Conservation (phyloP, 345 rosid genomes). For the Lagerstroemia speciosa region DNA sequence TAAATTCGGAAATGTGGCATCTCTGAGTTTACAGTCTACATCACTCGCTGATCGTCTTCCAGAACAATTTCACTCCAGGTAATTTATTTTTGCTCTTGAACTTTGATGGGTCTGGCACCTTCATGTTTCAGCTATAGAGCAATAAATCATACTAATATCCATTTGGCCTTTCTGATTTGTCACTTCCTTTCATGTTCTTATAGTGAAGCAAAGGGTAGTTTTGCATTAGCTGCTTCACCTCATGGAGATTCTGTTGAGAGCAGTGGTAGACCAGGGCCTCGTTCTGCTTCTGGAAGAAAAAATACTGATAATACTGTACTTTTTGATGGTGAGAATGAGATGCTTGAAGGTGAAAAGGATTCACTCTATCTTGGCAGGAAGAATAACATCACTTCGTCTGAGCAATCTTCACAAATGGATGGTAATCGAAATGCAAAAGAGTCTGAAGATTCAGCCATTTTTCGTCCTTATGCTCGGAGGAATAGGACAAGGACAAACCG, state of each 20-base stretch:
- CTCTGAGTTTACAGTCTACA: constrained; percentile 87
- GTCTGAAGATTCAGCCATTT: constrained; percentile 92
- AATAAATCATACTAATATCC: neutral
- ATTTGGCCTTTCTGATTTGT: neutral
- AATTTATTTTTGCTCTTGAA: constrained; percentile 19
- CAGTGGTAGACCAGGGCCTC: constrained; percentile 82
- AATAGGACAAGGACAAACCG: constrained; percentile 82
- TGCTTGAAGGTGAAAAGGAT: constrained; percentile 48
- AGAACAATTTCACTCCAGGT: constrained; percentile 84
- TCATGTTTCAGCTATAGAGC: neutral
- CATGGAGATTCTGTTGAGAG: constrained; percentile 94
- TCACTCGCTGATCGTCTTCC: constrained; percentile 77
- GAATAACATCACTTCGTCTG: constrained; percentile 43
- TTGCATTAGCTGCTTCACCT: constrained; percentile 85
- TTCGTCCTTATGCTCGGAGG: constrained; percentile 96
- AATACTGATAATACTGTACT: constrained; percentile 76
- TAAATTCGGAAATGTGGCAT: constrained; percentile 66
- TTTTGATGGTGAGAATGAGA: constrained; percentile 72
- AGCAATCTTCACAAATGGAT: constrained; percentile 58
- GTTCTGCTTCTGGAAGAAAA: constrained; percentile 68
- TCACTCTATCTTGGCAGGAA: constrained; percentile 40
- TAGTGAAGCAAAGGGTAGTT: constrained; percentile 97
- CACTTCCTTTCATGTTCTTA: constrained; percentile 14
- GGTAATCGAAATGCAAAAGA: constrained; percentile 66
- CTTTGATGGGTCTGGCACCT: constrained; percentile 5